These are phyloP conservation scores for Cryptococcus sp. DNA, from an alignment of 1,284 basidiomycete species.

Conservation along the genomic window DNA sequence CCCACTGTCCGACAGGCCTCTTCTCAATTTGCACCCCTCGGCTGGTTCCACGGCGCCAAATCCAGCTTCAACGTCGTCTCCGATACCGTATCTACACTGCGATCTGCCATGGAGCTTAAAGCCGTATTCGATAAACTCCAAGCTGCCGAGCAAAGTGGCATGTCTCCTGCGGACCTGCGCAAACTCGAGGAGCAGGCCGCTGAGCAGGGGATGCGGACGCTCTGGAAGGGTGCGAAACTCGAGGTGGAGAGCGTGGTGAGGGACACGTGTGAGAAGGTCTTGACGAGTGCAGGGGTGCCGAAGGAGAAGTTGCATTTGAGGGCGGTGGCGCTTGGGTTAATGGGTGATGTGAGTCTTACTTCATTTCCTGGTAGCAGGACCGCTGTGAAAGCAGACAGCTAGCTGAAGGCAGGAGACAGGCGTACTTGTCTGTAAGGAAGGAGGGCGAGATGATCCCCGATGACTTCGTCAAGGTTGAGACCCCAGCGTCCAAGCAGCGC, in stretches of 20 bases:
- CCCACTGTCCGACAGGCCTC: slow-evolving; percentile 57
- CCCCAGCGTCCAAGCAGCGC: slow-evolving; percentile 51
- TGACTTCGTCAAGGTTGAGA: slow-evolving; percentile 82
- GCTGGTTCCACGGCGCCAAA: slow-evolving; percentile 92
- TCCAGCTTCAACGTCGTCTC: slow-evolving; percentile 90
- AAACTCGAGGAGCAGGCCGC: slow-evolving; percentile 94
- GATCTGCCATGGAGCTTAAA: slow-evolving; percentile 81
- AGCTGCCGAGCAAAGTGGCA: slow-evolving; percentile 81
- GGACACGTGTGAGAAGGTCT: slow-evolving; percentile 85
- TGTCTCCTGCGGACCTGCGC: slow-evolving; percentile 79
- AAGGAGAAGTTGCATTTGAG: slow-evolving; percentile 66
- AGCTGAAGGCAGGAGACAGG: slow-evolving; percentile 25
- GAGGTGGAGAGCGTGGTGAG: slow-evolving; percentile 92
- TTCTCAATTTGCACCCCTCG: slow-evolving; percentile 46
- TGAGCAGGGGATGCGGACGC: slow-evolving; percentile 83
- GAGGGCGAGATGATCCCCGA: slow-evolving; percentile 54
- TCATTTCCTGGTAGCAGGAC: background rate
- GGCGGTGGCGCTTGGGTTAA: slow-evolving; percentile 75
- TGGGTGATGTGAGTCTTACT: slow-evolving; percentile 69
- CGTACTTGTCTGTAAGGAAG: slow-evolving; percentile 60
- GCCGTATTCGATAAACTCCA: slow-evolving; percentile 93
- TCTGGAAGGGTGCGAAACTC: slow-evolving; percentile 95
- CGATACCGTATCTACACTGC: slow-evolving; percentile 71
- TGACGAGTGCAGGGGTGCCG: slow-evolving; percentile 53
- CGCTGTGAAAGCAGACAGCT: background rate